Conservation (phyloP, 2,329 filamentous ascomycete genomes). For the Coniochaeta sp. region DNA sequence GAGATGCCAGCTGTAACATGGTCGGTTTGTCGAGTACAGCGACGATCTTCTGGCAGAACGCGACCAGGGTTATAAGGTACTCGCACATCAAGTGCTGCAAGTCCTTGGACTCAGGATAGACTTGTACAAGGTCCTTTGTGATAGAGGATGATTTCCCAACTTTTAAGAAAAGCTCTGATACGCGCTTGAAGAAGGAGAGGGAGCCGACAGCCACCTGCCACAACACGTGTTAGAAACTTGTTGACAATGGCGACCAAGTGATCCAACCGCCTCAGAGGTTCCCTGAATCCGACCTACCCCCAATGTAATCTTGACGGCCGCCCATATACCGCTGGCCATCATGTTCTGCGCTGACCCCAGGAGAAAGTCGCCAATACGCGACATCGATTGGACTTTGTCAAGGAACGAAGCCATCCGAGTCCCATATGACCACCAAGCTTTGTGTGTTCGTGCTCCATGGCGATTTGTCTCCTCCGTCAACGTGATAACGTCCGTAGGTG, state of each 20-base stretch:
- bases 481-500: conserved; percentile 5
- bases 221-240: neutral
- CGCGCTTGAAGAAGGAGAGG: neutral
- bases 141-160: conserved; percentile 1
- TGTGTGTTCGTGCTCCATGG: conserved; percentile 6
- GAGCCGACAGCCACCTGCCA: conserved; percentile 2
- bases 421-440: conserved; percentile 3
- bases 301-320: conserved; percentile 7
- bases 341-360: conserved; percentile 8
- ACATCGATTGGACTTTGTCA: conserved; percentile 6
- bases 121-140: conserved; percentile 1
- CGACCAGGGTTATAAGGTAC: conserved; percentile 5
- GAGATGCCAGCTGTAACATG: neutral
- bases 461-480: conserved; percentile 12
- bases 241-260: too few species aligned
- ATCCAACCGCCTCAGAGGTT: too few species aligned
- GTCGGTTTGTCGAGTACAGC: neutral
- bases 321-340: conserved; percentile 10
- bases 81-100: conserved; percentile 7
- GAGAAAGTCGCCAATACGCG: conserved; percentile 7
- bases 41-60: conserved; percentile 2
- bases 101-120: conserved; percentile 5
- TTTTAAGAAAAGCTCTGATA: conserved; percentile 3
- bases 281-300: too few species aligned
- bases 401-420: conserved; percentile 7